phyloP scores from a whole-genome alignment of 805 yeast species.

The Candida manassasensis region DNA sequence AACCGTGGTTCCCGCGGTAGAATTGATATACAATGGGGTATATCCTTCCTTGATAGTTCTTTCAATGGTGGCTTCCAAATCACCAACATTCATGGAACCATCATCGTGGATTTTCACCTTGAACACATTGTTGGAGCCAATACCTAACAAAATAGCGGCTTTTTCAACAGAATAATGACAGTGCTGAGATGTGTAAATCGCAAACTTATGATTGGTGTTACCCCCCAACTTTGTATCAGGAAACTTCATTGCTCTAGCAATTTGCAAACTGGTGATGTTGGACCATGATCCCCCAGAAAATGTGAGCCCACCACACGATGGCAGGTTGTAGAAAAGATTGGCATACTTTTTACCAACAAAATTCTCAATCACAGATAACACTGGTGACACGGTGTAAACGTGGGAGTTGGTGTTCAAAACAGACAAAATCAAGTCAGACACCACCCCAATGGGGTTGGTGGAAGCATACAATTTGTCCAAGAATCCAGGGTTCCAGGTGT shows the following conservation, averaged over 20 bases:
- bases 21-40: conserved; percentile 72
- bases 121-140: conserved; percentile 61
- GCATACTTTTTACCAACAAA: conserved; percentile 67
- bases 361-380: conserved; percentile 70
- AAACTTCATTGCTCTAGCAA: conserved; percentile 58
- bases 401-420: conserved; percentile 79
- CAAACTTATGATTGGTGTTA: conserved; percentile 49
- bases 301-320: conserved; percentile 72
- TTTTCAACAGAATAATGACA: conserved; percentile 79
- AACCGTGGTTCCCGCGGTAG: conserved; percentile 88
- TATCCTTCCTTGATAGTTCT: conserved; percentile 47
- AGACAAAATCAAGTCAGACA: conserved; percentile 65
- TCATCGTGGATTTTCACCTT: conserved; percentile 52
- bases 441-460: conserved; percentile 80
- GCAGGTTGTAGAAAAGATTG: conserved; percentile 44
- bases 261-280: conserved; percentile 71
- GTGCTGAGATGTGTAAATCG: conserved; percentile 65
- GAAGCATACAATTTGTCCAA: conserved; percentile 80
- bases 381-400: conserved; percentile 82
- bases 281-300: conserved; percentile 89
- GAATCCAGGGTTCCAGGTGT: conserved; percentile 85
- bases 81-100: conserved; percentile 53
- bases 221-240: conserved; percentile 71
- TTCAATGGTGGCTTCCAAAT: conserved; percentile 43
- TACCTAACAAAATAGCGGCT: conserved; percentile 71